Evolutionary conservation across 139 green algal genomes (phyloP), one percentile per base, ranked within the genome.

Genomic region (Pseudopediastrum boryanum): DNA sequence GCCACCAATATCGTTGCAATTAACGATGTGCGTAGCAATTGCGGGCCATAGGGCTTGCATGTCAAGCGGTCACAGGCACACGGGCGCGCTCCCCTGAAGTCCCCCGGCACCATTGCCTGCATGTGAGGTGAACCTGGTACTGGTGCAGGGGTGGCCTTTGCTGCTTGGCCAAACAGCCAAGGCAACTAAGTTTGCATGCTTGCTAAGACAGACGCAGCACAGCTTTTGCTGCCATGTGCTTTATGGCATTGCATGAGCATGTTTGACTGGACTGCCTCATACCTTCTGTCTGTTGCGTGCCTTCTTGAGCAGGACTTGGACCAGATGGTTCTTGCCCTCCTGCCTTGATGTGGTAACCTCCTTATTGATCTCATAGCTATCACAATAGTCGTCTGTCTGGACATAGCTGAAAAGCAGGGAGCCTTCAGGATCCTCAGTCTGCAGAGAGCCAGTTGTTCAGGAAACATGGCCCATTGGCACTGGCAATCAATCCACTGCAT

Each of bases 381-480:
- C 85, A 46, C 79, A 86, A 71, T 87, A 90, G 4, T 85, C 77
- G 61, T 92, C 87, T 29, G 73, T 82, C 50, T 90, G 82, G 9
- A 90, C 79, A 75, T 88, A 88, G 21, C 38, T 88, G 77, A 87
- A 92, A 46, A 92, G 77, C 19, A 88, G 31, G 23, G 72, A 81
- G 62, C 84, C 87, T 23, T 82, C 52, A 35, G 50, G 38, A 2
- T 36, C 7, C 19, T 23, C 31, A 1, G 71, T 43, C 56, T 83
- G 66, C 61, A 29, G n/a, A 10, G 16, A 38, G 50, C 8, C 46
- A 48, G 42, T 0, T 56, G 12, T n/a, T 6, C 56, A 38, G 56
- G 27, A 50, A 25, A 29, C 25, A 3, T 35, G 38, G 31, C 8
- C 42, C 36, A 62, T 27, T 10, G 73, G 71, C 54, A 56, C 16